Evolutionary conservation across 2,329 filamentous ascomycete genomes (phyloP), one percentile per base, ranked within the genome.

Genomic region (Ophiognomonia clavigignenti-juglandacearum): DNA sequence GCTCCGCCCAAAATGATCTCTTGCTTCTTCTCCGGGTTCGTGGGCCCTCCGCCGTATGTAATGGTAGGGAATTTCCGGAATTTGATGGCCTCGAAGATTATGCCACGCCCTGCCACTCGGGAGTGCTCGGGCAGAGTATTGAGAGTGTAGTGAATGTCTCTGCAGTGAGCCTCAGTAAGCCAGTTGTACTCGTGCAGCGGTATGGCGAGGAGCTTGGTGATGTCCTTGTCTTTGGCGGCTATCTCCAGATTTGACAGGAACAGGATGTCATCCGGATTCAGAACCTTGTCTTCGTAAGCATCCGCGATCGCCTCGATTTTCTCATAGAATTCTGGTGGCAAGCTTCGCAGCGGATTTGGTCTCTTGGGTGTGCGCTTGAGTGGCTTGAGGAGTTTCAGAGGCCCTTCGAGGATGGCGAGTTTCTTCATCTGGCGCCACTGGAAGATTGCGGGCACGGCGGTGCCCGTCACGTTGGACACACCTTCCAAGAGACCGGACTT

Each of bases 121-220:
- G 48, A 44, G 14, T 40, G 24, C 11, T 13, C 36, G 1, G 48
- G 44, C 6, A 51, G 36, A 24, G 24, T 47, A 4, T 47, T 47
- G 22, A 51, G 48, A 1, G 48, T 51, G 16, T 37, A 32, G 13
- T 51, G 40, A 1, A 51, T 41, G 37, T 51, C 48, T 7, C 19
- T 43, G 23, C 48, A 51, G 20, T 47, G 40, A 4, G 23, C 29
- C 20, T 51, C 48, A n/a, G 44, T 43, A 6, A 51, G 20, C 48
- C 48, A 51, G 14, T 38, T 29, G 31, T 51, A 51, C 24, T 22
- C 36, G 4, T 51, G 29, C 6, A 47, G 36, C 4, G 48, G 40
- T 23, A 51, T 44, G 11, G 48, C 36, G 19, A 51, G 35, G 18
- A 51, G 29, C n/a, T 47, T 51, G n/a, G 44, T 47, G n/a, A 51